Evolutionary conservation across 2,329 filamentous ascomycete species (phyloP), one percentile per base, ranked within the genome.

Genomic region (Diaporthe caulivora): DNA sequence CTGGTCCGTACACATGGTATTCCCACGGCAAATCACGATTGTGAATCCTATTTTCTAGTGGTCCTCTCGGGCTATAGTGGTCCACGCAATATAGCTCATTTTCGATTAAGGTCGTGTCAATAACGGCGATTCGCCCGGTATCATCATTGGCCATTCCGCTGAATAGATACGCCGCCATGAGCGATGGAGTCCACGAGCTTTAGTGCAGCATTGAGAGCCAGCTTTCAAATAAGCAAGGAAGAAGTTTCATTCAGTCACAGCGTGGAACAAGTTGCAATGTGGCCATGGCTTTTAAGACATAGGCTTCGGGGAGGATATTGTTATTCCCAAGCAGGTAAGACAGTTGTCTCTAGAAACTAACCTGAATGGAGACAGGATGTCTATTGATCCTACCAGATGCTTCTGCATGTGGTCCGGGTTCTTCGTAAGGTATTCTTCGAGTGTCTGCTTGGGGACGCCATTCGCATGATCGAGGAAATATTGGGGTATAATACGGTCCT

Each of bases 101-200:
- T 5, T 60, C n/a, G 57, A 60, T 60, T 24, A 60, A 44, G 29
- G 57, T 60, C 44, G 57, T 60, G 57, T 60, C 57, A 24, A 60
- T 29, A 11, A 60, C 57, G 13, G 37, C 57, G 37, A 60, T 60
- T 13, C 37, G 57, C 17, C 37, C 57, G 24, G 57, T 44, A 2
- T 5, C n/a, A 24, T 60, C 57, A 37, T 60, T 15, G n/a, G 37
- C 57, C 9, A 18, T 42, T 24, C 57, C 37, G 15, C 37, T 24
- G 17, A 60, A 60, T 3, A 60, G 37, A 6, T 60, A 60, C 15
- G 57, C 57, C 6, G 57, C 57, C 57, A 60, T 60, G 15, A 60
- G n/a, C 7, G 57, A 60, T n/a, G 57, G 57, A 9, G 57, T 60
- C 57, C 57, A 60, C 57, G 57, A 60, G 57, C 57, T 60, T n/a